These are phyloP conservation scores for Lentinus tigrinus DNA, from an alignment of 768 basidiomycete species.

Conservation along the genomic window DNA sequence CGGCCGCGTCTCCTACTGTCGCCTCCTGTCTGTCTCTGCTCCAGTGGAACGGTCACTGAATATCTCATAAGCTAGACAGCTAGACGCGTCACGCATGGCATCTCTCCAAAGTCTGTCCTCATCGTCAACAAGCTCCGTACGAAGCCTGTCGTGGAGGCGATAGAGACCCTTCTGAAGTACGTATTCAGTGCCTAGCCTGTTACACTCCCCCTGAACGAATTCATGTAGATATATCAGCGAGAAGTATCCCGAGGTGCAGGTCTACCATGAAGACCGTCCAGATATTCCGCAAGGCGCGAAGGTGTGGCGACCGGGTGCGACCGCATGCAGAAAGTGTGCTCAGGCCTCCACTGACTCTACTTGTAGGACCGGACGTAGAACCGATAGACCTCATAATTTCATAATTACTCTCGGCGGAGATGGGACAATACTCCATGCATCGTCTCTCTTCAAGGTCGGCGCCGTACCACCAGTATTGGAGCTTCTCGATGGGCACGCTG, in stretches of 20 bases:
- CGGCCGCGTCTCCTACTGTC: too few relatives aligned
- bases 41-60: not conserved
- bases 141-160: constrained; percentile 72
- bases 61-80: constrained; percentile 10
- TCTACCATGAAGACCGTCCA: constrained; percentile 39
- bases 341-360: not conserved
- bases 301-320: constrained; percentile 60
- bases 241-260: constrained; percentile 31
- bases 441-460: constrained; percentile 83
- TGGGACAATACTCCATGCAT: constrained; percentile 92
- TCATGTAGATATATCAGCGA: constrained; percentile 27
- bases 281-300: constrained; percentile 48
- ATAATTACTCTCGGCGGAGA: constrained; percentile 93
- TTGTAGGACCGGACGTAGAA: constrained; percentile 46
- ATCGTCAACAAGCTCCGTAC: constrained; percentile 83
- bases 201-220: not conserved
- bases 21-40: not conserved
- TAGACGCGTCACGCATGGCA: constrained; percentile 16
- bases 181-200: constrained; percentile 21
- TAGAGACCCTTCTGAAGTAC: constrained; percentile 70
- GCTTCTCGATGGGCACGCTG: constrained; percentile 90
- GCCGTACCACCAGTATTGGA: constrained; percentile 89
- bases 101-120: constrained; percentile 59
- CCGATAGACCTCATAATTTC: constrained; percentile 80
- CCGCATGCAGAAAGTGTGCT: not conserved